phyloP scores from a whole-genome alignment of 306 rosid genomes.

The Cucurbita argyrosperma region DNA sequence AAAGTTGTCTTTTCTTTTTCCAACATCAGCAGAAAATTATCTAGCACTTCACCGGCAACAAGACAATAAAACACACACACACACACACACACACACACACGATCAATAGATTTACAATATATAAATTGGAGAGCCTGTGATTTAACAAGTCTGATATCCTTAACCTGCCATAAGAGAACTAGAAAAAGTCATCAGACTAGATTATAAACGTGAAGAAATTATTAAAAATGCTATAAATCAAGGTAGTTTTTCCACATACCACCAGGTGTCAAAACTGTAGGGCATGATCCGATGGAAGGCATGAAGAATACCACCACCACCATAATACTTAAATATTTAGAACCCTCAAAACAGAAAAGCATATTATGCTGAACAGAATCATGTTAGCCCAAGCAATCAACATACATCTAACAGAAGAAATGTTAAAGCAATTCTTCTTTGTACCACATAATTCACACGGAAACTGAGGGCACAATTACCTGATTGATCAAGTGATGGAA shows the following conservation, averaged over 20 bases:
- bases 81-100: neutral
- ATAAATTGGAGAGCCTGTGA: conserved; percentile 3
- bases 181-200: conserved; percentile 18
- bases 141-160: conserved; percentile 21
- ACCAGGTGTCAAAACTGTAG: conserved; percentile 22
- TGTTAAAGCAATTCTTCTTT: conserved; percentile 4
- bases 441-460: conserved; percentile 20
- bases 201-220: neutral
- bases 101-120: neutral
- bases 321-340: neutral
- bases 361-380: neutral
- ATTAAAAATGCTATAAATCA: neutral
- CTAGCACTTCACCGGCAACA: neutral
- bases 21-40: neutral
- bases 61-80: neutral
- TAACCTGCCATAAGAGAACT: conserved; percentile 45
- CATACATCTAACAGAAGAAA: neutral
- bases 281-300: conserved; percentile 6
- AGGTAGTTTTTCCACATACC: conserved; percentile 22
- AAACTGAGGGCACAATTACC: conserved; percentile 29
- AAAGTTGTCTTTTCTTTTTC: neutral
- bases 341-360: neutral
- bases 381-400: conserved; percentile 2
- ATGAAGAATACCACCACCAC: neutral
- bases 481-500: conserved; percentile 19